These are phyloP conservation scores for Phascolomyces articulosus DNA, from an alignment of 371 early-diverging fungal genomes.

Conservation along the genomic window DNA sequence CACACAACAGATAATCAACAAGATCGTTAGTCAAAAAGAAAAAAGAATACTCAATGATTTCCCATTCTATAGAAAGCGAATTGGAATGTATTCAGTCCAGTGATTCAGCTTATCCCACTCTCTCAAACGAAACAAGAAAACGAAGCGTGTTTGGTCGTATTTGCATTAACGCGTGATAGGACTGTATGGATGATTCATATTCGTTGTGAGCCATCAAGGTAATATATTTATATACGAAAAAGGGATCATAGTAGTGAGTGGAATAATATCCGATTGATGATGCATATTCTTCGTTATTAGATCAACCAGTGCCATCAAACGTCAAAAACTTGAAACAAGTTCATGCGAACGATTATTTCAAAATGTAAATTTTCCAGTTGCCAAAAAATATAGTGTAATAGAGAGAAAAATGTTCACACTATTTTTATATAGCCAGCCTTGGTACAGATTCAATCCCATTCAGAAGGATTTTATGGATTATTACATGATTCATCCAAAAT, in stretches of 20 bases:
- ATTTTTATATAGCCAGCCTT: neutral
- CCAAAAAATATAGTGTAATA: no score
- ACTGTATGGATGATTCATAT: neutral
- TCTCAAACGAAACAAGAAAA: neutral
- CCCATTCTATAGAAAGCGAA: neutral
- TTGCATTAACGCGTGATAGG: neutral
- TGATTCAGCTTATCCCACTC: neutral
- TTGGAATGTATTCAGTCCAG: neutral
- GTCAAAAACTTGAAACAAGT: neutral
- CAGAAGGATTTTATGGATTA: neutral
- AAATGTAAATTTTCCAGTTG: no score
- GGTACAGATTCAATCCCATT: neutral
- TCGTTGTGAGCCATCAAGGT: neutral
- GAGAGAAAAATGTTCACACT: no score
- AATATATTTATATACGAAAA: neutral
- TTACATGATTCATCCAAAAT: neutral
- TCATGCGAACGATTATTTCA: neutral
- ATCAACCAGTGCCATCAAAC: no score
- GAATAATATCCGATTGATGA: no score
- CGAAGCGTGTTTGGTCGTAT: neutral
- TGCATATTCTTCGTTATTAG: no score
- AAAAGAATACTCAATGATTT: neutral
- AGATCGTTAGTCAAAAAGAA: neutral
- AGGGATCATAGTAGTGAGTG: no score
- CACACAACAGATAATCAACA: neutral